Evolutionary conservation across 192 early-diverging fungal species (phyloP).

Genomic region (Coemansia sp.): DNA sequence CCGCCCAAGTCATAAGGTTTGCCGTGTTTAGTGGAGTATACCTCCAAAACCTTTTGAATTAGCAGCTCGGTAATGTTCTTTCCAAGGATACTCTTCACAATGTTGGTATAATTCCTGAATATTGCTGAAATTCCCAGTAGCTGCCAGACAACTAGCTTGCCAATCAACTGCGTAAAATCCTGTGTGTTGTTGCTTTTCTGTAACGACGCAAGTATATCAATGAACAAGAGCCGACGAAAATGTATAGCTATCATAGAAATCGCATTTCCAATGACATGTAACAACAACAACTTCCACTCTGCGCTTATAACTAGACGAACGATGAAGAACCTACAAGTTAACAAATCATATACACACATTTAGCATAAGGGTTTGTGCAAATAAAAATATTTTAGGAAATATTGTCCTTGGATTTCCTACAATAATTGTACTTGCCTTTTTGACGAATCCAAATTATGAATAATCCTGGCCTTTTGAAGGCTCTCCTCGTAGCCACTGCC

Average conservation of each 20-base stretch:
- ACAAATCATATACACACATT: background rate
- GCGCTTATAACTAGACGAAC: background rate
- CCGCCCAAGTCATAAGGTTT: background rate
- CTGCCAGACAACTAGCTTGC: background rate
- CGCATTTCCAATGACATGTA: background rate
- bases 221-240: background rate
- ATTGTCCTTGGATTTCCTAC: background rate
- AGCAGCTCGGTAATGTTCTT: background rate
- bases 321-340: background rate
- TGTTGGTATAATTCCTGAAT: background rate
- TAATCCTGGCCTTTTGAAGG: background rate
- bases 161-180: too few species aligned
- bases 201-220: background rate
- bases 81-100: background rate
- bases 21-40: background rate
- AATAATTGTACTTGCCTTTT: slow-evolving; percentile 6
- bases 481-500: background rate
- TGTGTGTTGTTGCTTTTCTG: background rate
- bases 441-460: background rate
- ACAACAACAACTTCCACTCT: background rate
- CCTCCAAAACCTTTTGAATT: background rate
- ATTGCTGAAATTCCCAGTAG: background rate
- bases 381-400: background rate
- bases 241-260: background rate
- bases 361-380: background rate